Evolutionary conservation across 1,284 basidiomycete species (phyloP).

Genomic region (Tilletia horrida): DNA sequence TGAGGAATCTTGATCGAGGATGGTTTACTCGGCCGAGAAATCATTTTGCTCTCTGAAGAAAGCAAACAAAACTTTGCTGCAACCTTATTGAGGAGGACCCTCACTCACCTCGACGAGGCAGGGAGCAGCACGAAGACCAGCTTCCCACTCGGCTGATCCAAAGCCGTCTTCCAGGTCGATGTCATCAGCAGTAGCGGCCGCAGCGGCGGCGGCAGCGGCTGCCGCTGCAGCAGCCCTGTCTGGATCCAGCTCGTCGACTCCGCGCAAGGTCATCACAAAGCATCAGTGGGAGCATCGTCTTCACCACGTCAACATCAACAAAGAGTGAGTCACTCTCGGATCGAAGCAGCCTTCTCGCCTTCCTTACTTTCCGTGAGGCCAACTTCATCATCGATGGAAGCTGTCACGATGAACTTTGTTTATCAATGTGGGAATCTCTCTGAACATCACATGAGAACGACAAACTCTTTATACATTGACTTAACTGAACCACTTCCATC

Average conservation of each 20-base stretch:
- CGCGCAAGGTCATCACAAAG: constrained; percentile 26
- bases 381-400: constrained; percentile 19
- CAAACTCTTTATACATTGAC: constrained; percentile 37
- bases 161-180: too few species aligned
- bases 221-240: background rate
- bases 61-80: too few species aligned
- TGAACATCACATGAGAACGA: constrained; percentile 59
- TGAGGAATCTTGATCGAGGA: too few species aligned
- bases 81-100: too few species aligned
- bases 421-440: constrained; percentile 65
- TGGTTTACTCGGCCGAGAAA: too few species aligned
- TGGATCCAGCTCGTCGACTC: background rate
- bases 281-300: constrained; percentile 59
- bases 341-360: constrained; percentile 29
- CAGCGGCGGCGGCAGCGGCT: background rate
- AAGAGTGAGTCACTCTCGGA: constrained; percentile 58
- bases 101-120: too few species aligned
- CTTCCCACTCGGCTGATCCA: too few species aligned
- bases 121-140: too few species aligned
- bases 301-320: constrained; percentile 57
- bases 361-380: constrained; percentile 29
- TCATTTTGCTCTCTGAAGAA: too few species aligned
- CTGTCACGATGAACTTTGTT: constrained; percentile 30
- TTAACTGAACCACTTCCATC: constrained; percentile 58
- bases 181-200: background rate